Evolutionary conservation across 768 basidiomycete species (phyloP).

Genomic region (Suillus subaureus): DNA sequence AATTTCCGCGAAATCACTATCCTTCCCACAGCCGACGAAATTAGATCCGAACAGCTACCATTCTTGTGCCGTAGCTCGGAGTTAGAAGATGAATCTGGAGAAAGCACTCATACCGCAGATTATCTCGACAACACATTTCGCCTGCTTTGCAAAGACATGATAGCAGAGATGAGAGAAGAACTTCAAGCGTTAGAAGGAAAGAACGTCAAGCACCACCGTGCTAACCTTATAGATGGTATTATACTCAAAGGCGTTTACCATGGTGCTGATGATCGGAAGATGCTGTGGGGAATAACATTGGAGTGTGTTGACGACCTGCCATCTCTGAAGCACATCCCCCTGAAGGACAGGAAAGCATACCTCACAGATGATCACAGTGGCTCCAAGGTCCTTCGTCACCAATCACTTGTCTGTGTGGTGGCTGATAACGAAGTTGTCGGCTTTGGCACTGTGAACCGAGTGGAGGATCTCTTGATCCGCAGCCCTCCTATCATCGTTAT

Average conservation of each 20-base stretch:
- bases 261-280: constrained; percentile 18
- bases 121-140: constrained; percentile 65
- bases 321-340: constrained; percentile 30
- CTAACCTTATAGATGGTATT: constrained; percentile 38
- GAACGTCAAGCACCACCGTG: constrained; percentile 41
- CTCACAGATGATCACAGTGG: constrained; percentile 31
- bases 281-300: constrained; percentile 42
- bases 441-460: constrained; percentile 53
- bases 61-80: constrained; percentile 46
- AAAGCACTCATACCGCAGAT: constrained; percentile 36
- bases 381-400: constrained; percentile 45
- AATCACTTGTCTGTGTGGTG: constrained; percentile 51
- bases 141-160: constrained; percentile 57
- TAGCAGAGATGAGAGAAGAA: constrained; percentile 54
- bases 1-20: constrained; percentile 60
- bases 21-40: constrained; percentile 58
- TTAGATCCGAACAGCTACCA: constrained; percentile 41
- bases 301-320: constrained; percentile 35
- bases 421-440: constrained; percentile 48
- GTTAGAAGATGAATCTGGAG: constrained; percentile 42
- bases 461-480: constrained; percentile 48
- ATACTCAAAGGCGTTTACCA: constrained; percentile 37
- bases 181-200: constrained; percentile 39
- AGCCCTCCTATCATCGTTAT: constrained; percentile 50
- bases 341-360: constrained; percentile 38